These are phyloP conservation scores for Acrocalymma vagum DNA, from an alignment of 2,329 filamentous ascomycete genomes.

Conservation along the genomic window DNA sequence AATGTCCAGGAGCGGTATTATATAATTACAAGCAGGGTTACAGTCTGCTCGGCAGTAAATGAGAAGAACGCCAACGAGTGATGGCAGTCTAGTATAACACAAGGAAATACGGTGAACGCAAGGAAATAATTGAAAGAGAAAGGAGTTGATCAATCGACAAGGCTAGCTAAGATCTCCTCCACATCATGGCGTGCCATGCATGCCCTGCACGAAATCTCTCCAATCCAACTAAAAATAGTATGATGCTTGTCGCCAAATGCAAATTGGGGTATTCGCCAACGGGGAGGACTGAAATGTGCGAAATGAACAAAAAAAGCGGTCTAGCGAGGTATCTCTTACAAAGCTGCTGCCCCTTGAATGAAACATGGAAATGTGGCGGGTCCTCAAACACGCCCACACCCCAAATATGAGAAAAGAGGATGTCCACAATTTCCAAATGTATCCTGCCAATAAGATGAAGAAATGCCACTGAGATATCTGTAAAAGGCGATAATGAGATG, in stretches of 20 bases:
- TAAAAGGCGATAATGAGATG: conserved; percentile 26
- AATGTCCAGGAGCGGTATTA: neutral
- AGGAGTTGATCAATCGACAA: conserved; percentile 26
- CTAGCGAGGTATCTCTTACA: conserved; percentile 43
- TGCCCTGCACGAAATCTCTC: no score
- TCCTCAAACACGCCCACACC: conserved; percentile 9
- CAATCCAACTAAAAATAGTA: conserved; percentile 6
- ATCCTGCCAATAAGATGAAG: conserved; percentile 21
- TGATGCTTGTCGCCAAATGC: conserved; percentile 40
- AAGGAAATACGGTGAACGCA: conserved; percentile 6
- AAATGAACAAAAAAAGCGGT: conserved; percentile 35
- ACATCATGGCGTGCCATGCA: no score
- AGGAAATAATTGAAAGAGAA: conserved; percentile 7
- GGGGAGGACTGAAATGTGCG: conserved; percentile 21
- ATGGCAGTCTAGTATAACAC: conserved; percentile 7
- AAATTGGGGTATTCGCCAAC: conserved; percentile 46
- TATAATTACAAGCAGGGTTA: conserved; percentile 10
- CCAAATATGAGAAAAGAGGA: conserved; percentile 10
- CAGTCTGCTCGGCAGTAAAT: neutral
- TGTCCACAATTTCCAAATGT: conserved; percentile 26
- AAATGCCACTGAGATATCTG: conserved; percentile 35
- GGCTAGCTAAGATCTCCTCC: conserved; percentile 19
- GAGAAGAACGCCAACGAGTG: neutral
- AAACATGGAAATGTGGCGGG: conserved; percentile 23
- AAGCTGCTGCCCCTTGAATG: conserved; percentile 23